Percentiles rank a stretch among this genome's conserved stretches.
These are phyloP conservation scores for Coprinopsis cinerea DNA, from an alignment of 768 basidiomycete genomes.

Conservation along the genomic window DNA sequence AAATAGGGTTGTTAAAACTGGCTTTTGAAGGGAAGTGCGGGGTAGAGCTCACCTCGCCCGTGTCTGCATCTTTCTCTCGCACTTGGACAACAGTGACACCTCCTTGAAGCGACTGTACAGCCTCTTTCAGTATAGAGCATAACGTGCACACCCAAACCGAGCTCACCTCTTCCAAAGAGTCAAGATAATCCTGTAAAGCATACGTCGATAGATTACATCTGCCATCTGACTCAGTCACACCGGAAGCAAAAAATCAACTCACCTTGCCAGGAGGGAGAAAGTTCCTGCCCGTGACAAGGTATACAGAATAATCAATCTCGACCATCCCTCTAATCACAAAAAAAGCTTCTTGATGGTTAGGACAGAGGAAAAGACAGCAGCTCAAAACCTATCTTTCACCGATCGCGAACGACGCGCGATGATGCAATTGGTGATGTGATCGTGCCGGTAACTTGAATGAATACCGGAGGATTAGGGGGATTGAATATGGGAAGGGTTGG, in stretches of 20 bases:
- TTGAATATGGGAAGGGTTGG: background rate
- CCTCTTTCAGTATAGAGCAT: background rate
- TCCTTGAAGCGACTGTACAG: conserved; percentile 63
- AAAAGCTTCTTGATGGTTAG: background rate
- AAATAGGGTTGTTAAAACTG: too few species aligned
- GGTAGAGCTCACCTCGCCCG: conserved; percentile 58
- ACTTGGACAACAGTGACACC: conserved; percentile 90
- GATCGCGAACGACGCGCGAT: too few species aligned
- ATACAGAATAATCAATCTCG: conserved; percentile 62
- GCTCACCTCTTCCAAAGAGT: conserved; percentile 68
- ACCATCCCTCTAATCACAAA: conserved; percentile 5
- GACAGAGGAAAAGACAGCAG: background rate
- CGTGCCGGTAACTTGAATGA: background rate
- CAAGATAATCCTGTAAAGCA: conserved; percentile 64
- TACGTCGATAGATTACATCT: too few species aligned
- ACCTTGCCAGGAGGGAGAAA: conserved; percentile 76
- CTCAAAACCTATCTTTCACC: too few species aligned
- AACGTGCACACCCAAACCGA: conserved; percentile 3
- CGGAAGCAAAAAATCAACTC: conserved; percentile 11
- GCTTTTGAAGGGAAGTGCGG: too few species aligned
- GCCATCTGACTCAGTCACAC: conserved; percentile 8
- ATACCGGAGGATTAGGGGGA: background rate
- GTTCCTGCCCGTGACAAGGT: conserved; percentile 81
- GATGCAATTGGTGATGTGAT: background rate
- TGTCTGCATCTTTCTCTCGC: conserved; percentile 80